A percentile compares a stretch with the other conserved stretches of the same genome.
Conservation (phyloP, 495 filamentous ascomycete species). For the Pyrenula aspistea region DNA sequence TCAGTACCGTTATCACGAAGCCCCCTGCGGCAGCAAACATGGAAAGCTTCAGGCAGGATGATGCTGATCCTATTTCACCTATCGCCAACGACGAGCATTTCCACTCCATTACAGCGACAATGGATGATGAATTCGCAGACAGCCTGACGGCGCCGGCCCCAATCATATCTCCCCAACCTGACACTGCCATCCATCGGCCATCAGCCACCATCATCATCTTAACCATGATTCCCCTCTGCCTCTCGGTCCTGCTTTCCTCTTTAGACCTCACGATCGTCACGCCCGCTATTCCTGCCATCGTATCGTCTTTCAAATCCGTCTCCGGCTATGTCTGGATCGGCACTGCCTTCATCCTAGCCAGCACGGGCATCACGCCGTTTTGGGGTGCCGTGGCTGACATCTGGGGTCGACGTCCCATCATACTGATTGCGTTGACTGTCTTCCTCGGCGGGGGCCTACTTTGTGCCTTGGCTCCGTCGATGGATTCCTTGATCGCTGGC, state of each 20-base stretch:
- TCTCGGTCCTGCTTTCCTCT: slow-evolving; percentile 28
- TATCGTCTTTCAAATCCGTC: slow-evolving; percentile 35
- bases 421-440: slow-evolving; percentile 47
- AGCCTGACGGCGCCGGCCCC: neutral
- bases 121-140: neutral
- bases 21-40: neutral
- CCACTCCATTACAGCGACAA: neutral
- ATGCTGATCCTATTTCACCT: neutral
- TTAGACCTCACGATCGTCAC: slow-evolving; percentile 31
- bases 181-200: neutral
- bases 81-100: neutral
- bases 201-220: neutral
- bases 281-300: slow-evolving; percentile 36
- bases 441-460: slow-evolving; percentile 58
- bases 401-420: slow-evolving; percentile 59
- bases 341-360: slow-evolving; percentile 44
- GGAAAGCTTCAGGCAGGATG: neutral
- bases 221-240: slow-evolving; percentile 9
- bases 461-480: slow-evolving; percentile 40
- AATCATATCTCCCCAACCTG: neutral
- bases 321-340: slow-evolving; percentile 55
- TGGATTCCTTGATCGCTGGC: slow-evolving; percentile 52
- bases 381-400: slow-evolving; percentile 66
- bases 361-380: slow-evolving; percentile 41
- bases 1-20: neutral